Base-by-base conservation (phyloP, 129 eudicot genomes). In the Heracleum sosnowskyi region DNA sequence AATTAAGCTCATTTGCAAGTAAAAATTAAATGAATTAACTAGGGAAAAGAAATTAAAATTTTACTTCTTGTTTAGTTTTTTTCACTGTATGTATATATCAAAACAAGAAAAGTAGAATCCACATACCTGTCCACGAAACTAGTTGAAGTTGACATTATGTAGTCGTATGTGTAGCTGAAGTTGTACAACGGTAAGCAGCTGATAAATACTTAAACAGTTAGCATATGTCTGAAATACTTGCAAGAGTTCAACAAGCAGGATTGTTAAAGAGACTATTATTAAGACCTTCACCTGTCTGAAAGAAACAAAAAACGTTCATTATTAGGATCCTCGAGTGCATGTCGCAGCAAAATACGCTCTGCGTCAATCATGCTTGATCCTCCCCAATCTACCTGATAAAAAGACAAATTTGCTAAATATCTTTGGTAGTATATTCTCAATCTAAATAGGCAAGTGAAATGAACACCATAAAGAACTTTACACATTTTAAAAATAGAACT, bases 291-390 rank as follows among this genome's bases (percentile, higher is more conserved):
- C 98, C 97, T 95, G 83, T 95, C 98, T 29, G 96, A 95, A 46
- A 95, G 88, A 79, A 95, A 95, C 76, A 89, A 81, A 88, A 95
- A 95, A 26, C 98, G 94, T 79, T 88, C 90, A 84, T 91, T 95
- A 63, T 66, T 71, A 64, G 91, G 91, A 86, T 95, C 98, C 77
- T 77, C 79, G 63, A 95, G 85, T 63, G 98, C 98, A 78, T 88
- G 77, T 87, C 84, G 86, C 79, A 95, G 96, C 80, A 95, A 85
- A 76, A 88, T 87, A 82, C 92, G 94, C 86, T 95, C 98, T 31
- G 98, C 98, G 84, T 86, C 88, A 72, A 95, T 90, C 98, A 95
- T 95, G 88, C 86, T 91, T 78, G 97, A 96, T 88, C 88, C 98
- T 83, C 98, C 98, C 98, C 98, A 95, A 69, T 91, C 96, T 85